These are phyloP conservation scores for Dryadomyces quercivorus DNA, from an alignment of 2,329 filamentous ascomycete genomes.

Conservation along the genomic window DNA sequence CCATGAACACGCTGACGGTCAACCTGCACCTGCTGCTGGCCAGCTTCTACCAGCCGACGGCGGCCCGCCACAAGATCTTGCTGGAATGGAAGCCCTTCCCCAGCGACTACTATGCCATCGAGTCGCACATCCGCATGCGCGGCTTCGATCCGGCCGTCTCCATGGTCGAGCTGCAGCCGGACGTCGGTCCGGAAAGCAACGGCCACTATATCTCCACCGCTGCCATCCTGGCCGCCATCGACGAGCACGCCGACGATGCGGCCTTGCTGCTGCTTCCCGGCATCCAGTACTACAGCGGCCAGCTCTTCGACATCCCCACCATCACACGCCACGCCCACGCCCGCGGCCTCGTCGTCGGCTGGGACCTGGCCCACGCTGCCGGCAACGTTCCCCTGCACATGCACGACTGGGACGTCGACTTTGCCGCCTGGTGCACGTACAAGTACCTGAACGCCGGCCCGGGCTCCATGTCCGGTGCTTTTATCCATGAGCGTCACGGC, in stretches of 20 bases:
- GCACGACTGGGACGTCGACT: slow-evolving; percentile 86
- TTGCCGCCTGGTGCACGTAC: slow-evolving; percentile 88
- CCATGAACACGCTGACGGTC: slow-evolving; percentile 78
- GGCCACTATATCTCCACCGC: slow-evolving; percentile 51
- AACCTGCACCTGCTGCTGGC: slow-evolving; percentile 77
- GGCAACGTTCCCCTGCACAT: slow-evolving; percentile 71
- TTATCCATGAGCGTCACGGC: slow-evolving; percentile 67
- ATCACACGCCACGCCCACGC: slow-evolving; percentile 65
- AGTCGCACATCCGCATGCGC: slow-evolving; percentile 67
- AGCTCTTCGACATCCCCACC: slow-evolving; percentile 68
- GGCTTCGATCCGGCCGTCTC: slow-evolving; percentile 51
- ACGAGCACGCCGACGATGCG: slow-evolving; percentile 58
- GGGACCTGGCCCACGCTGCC: slow-evolving; percentile 52
- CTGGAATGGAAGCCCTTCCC: slow-evolving; percentile 87
- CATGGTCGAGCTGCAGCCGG: slow-evolving; percentile 63
- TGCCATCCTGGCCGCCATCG: slow-evolving; percentile 60
- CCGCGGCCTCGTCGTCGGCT: slow-evolving; percentile 42
- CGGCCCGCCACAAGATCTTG: slow-evolving; percentile 61
- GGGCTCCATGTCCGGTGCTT: slow-evolving; percentile 67
- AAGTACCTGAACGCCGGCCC: slow-evolving; percentile 87
- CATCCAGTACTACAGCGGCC: slow-evolving; percentile 86
- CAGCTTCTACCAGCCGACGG: slow-evolving; percentile 65
- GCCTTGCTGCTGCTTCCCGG: slow-evolving; percentile 70
- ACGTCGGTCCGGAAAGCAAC: slow-evolving; percentile 23
- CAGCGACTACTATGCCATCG: slow-evolving; percentile 77